Percentiles rank a stretch among this genome's conserved stretches.
Evolutionary conservation across 2,329 filamentous ascomycete genomes (phyloP).

Genomic region (Myrmaecium sp.): DNA sequence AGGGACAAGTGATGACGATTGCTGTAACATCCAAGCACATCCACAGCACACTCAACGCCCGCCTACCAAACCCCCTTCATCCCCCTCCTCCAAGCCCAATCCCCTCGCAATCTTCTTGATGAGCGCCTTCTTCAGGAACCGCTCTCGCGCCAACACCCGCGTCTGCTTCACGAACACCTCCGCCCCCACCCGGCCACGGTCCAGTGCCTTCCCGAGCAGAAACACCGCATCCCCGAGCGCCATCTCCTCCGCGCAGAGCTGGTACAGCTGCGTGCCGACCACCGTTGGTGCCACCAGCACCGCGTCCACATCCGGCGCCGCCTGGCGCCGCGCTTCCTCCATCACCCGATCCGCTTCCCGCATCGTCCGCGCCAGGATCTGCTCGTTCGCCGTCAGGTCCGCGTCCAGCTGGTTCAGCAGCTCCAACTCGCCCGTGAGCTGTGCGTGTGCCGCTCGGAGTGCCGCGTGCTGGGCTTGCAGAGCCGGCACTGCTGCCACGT

Average conservation of each 20-base stretch:
- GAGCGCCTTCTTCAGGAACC: constrained; percentile 69
- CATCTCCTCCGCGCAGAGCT: constrained; percentile 72
- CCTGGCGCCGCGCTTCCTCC: constrained; percentile 48
- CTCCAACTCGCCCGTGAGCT: constrained; percentile 56
- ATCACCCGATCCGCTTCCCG: constrained; percentile 65
- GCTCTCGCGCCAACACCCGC: constrained; percentile 56
- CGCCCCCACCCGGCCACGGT: constrained; percentile 52
- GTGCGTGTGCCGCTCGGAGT: constrained; percentile 50
- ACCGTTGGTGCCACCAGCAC: constrained; percentile 86
- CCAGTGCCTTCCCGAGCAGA: constrained; percentile 57
- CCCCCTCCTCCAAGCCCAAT: constrained; percentile 47
- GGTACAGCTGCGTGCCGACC: constrained; percentile 83
- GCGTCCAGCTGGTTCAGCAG: constrained; percentile 54
- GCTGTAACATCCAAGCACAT: no score
- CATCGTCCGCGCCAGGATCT: constrained; percentile 61
- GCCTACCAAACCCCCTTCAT: no score
- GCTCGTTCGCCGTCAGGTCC: constrained; percentile 58
- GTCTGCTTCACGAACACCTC: constrained; percentile 63
- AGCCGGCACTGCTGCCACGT: constrained; percentile 55
- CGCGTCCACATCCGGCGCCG: constrained; percentile 66
- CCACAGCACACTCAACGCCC: no score
- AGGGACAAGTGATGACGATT: no score
- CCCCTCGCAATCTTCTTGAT: constrained; percentile 61
- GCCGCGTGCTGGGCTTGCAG: constrained; percentile 65
- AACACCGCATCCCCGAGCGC: constrained; percentile 78